These are phyloP conservation scores for Xylaria cubensis DNA, from an alignment of 495 filamentous ascomycete genomes.

Conservation along the genomic window DNA sequence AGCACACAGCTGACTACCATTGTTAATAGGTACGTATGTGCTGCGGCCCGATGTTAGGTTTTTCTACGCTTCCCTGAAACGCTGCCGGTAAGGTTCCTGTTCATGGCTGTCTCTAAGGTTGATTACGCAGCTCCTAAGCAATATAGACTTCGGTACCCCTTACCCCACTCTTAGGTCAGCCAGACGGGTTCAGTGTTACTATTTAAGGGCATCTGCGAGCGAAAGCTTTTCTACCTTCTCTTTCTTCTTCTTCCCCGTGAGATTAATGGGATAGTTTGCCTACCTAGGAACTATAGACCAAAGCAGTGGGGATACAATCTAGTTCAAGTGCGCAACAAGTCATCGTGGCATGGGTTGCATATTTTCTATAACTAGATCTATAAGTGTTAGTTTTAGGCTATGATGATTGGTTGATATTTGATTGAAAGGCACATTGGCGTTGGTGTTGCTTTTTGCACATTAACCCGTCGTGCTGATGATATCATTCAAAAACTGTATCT, in stretches of 20 bases:
- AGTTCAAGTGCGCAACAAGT: not conserved
- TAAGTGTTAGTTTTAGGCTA: not conserved
- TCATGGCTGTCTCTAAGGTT: no score
- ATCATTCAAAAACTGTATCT: not conserved
- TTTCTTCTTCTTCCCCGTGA: not conserved
- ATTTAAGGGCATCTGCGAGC: not conserved
- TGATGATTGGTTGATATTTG: not conserved
- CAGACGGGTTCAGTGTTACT: no score
- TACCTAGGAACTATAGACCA: not conserved
- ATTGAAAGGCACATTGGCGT: not conserved
- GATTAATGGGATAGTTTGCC: not conserved
- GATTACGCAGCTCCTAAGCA: no score
- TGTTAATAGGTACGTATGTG: no score
- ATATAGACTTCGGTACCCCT: no score
- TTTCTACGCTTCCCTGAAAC: no score
- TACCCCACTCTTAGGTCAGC: no score
- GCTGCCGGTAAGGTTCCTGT: no score
- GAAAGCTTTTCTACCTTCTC: not conserved
- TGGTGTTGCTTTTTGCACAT: not conserved
- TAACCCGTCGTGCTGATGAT: not conserved
- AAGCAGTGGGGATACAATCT: not conserved
- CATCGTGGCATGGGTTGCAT: not conserved
- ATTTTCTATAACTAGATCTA: not conserved
- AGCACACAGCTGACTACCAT: no score
- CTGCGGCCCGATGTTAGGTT: no score